A percentile compares a stretch with the other conserved stretches of the same genome.
Conservation (phyloP, 2,329 filamentous ascomycete species). For the Clarireedia hainanense region DNA sequence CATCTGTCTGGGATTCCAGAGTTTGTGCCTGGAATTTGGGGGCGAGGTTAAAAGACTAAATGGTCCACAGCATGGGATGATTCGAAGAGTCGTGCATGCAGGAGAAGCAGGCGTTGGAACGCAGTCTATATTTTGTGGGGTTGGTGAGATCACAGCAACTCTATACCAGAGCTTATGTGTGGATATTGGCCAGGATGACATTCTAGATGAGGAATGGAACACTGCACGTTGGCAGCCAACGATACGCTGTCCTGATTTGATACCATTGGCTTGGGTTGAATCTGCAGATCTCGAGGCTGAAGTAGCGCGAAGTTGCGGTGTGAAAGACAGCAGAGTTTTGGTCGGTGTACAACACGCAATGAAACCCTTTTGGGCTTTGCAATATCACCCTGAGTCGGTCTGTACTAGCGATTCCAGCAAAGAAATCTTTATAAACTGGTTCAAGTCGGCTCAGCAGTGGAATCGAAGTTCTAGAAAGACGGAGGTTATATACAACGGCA, state of each 20-base stretch:
- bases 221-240: conserved; percentile 19
- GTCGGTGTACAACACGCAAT: conserved; percentile 52
- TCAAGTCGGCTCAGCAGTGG: conserved; percentile 42
- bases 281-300: conserved; percentile 17
- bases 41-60: conserved; percentile 44
- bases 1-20: conserved; percentile 66
- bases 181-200: conserved; percentile 25
- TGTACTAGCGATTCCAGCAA: conserved; percentile 52
- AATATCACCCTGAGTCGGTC: conserved; percentile 65
- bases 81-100: conserved; percentile 45
- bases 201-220: conserved; percentile 17
- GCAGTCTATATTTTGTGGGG: conserved; percentile 22
- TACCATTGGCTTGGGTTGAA: conserved; percentile 30
- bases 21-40: conserved; percentile 52
- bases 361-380: conserved; percentile 60
- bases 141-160: conserved; percentile 29
- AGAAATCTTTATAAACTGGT: conserved; percentile 54
- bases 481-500: conserved; percentile 2
- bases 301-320: conserved; percentile 19
- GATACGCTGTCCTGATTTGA: conserved; percentile 18
- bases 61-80: conserved; percentile 54
- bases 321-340: conserved; percentile 36
- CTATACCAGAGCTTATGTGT: conserved; percentile 36
- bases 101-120: conserved; percentile 19
- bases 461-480: conserved; percentile 26